phyloP scores from a whole-genome alignment of 148 eudicot genomes.

The Gaultheria prostrata region DNA sequence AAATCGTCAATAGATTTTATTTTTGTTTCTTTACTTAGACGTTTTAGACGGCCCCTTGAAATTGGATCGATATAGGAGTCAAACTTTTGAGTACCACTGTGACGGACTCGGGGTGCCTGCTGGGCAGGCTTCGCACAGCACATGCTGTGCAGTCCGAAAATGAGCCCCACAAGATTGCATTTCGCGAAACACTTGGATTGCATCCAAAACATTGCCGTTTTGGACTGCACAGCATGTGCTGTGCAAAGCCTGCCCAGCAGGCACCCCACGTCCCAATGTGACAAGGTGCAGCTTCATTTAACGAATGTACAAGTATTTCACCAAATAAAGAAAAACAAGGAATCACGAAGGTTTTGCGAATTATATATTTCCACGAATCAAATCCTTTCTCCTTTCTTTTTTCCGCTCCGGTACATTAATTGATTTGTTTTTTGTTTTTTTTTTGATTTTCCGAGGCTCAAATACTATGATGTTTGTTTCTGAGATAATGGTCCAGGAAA shows the following conservation, averaged over 20 bases:
- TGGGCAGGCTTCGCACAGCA: too few relatives aligned
- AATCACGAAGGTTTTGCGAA: not conserved
- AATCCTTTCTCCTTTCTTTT: too few relatives aligned
- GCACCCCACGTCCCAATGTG: too few relatives aligned
- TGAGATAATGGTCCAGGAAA: slow-evolving; percentile 25
- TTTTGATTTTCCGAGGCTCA: not conserved
- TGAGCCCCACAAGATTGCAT: too few relatives aligned
- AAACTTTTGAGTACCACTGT: not conserved
- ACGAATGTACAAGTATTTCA: not conserved
- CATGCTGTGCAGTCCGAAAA: too few relatives aligned
- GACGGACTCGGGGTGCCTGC: too few relatives aligned
- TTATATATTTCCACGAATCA: not conserved
- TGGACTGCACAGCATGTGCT: too few relatives aligned
- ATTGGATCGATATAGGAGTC: not conserved
- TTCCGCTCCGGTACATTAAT: not conserved
- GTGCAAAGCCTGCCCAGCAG: too few relatives aligned
- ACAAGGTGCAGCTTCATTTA: not conserved
- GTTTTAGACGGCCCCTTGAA: not conserved
- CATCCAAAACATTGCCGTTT: too few relatives aligned
- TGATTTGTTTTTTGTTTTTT: not conserved
- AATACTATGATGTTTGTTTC: not conserved
- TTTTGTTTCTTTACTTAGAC: not conserved
- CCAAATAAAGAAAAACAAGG: not conserved
- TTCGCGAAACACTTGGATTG: too few relatives aligned
- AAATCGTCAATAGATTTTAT: not conserved